Conservation (phyloP, 2,329 filamentous ascomycete genomes). For the Chalaropsis ovoidea region DNA sequence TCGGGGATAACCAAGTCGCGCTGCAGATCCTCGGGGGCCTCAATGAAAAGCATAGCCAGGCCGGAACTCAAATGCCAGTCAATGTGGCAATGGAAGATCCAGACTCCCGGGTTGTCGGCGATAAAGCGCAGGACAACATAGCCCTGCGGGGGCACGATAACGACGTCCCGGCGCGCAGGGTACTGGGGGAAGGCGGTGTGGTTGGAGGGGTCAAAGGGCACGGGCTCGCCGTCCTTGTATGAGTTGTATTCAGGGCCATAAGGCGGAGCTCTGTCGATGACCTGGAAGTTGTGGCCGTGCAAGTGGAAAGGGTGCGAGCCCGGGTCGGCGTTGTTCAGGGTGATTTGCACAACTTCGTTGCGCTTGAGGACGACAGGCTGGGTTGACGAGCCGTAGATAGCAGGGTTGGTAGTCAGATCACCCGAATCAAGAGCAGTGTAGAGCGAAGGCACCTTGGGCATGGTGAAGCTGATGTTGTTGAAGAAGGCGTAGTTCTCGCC, state of each 20-base stretch:
- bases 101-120: conserved; percentile 40
- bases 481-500: conserved; percentile 49
- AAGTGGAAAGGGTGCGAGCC: conserved; percentile 55
- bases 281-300: conserved; percentile 52
- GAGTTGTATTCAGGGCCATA: conserved; percentile 23
- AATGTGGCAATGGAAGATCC: conserved; percentile 41
- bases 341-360: conserved; percentile 45
- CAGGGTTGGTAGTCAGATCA: conserved; percentile 37
- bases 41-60: conserved; percentile 33
- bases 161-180: conserved; percentile 41
- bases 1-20: conserved; percentile 45
- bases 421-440: conserved; percentile 55
- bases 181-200: conserved; percentile 32
- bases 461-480: conserved; percentile 55
- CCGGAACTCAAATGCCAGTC: conserved; percentile 44
- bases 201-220: conserved; percentile 34
- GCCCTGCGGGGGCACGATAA: conserved; percentile 39
- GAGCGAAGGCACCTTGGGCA: conserved; percentile 56
- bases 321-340: conserved; percentile 50
- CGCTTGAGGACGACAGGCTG: conserved; percentile 46
- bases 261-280: conserved; percentile 31
- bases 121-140: conserved; percentile 40
- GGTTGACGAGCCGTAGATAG: conserved; percentile 43
- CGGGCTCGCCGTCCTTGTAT: conserved; percentile 27
- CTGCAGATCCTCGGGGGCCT: conserved; percentile 37